phyloP scores from a whole-genome alignment of 1,284 basidiomycete genomes.

The Malassezia globosa region DNA sequence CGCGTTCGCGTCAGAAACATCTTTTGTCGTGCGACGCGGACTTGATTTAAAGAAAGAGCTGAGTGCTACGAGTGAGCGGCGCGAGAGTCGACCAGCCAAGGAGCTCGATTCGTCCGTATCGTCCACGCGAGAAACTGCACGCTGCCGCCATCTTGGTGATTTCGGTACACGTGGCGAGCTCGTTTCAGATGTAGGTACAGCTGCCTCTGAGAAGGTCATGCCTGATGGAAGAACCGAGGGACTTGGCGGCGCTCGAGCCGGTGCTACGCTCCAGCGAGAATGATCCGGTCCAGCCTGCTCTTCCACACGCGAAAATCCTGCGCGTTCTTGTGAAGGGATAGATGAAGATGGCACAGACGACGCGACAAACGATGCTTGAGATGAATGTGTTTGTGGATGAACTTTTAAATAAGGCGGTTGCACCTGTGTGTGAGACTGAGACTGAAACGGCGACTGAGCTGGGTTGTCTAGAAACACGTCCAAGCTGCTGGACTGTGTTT shows the following conservation, averaged over 20 bases:
- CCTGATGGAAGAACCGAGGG: too few relatives aligned
- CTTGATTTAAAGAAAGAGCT: slow-evolving; percentile 13
- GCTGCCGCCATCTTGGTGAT: slow-evolving; percentile 4
- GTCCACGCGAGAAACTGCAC: neutral
- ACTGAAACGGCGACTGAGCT: too few relatives aligned
- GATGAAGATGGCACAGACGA: too few relatives aligned
- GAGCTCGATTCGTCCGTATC: slow-evolving; percentile 9
- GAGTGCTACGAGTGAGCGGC: slow-evolving; percentile 14
- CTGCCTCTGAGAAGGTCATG: too few relatives aligned
- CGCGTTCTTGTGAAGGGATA: neutral
- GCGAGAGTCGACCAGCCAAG: slow-evolving; percentile 15
- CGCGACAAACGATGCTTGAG: too few relatives aligned
- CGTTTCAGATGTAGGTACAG: neutral
- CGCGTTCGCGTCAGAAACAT: neutral
- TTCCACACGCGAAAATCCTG: neutral
- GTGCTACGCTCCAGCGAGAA: neutral
- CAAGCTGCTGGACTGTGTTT: too few relatives aligned
- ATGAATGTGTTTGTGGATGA: too few relatives aligned
- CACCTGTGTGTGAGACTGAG: too few relatives aligned
- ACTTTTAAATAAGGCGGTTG: too few relatives aligned
- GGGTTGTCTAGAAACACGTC: too few relatives aligned
- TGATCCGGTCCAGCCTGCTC: neutral
- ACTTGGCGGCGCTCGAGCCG: too few relatives aligned
- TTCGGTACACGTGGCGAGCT: neutral
- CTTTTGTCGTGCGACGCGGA: slow-evolving; percentile 6